Evolutionary conservation across 306 rosid species (phyloP).

Genomic region (Quercus robur): DNA sequence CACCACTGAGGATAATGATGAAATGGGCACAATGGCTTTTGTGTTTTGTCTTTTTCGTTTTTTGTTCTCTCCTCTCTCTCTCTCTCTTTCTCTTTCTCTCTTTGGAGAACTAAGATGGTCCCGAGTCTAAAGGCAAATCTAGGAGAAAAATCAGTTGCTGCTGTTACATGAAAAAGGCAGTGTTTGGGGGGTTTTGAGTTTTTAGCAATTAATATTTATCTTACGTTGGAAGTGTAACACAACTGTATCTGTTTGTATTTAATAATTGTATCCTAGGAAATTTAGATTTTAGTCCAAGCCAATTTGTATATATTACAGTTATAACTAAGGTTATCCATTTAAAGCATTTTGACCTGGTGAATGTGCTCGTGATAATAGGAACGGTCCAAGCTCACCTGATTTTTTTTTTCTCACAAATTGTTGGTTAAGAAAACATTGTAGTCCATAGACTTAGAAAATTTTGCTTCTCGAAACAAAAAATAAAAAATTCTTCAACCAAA

Average conservation of each 20-base stretch:
- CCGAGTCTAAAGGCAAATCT: slow-evolving; percentile 71
- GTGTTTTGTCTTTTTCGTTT: background rate
- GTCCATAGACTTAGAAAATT: too few species aligned
- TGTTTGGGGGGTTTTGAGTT: slow-evolving; percentile 29
- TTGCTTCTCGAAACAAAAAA: too few species aligned
- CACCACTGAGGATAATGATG: slow-evolving; percentile 4
- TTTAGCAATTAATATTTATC: background rate
- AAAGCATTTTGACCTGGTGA: too few species aligned
- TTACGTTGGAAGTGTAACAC: background rate
- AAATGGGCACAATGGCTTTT: slow-evolving; percentile 7
- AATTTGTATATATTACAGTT: too few species aligned
- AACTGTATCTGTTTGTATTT: background rate
- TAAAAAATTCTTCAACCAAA: too few species aligned
- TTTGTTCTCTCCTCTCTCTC: slow-evolving; percentile 9
- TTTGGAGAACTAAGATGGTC: slow-evolving; percentile 14
- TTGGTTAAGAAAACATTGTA: too few species aligned
- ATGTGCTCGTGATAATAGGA: too few species aligned
- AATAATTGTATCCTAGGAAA: background rate
- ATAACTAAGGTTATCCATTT: too few species aligned
- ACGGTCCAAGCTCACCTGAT: too few species aligned
- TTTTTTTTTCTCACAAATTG: too few species aligned
- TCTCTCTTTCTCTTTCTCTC: slow-evolving; percentile 14
- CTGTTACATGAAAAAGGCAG: slow-evolving; percentile 35
- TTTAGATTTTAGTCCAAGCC: too few species aligned
- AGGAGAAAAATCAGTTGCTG: slow-evolving; percentile 58